Base-by-base conservation (phyloP, 345 rosid genomes). In the Durio zibethinus region DNA sequence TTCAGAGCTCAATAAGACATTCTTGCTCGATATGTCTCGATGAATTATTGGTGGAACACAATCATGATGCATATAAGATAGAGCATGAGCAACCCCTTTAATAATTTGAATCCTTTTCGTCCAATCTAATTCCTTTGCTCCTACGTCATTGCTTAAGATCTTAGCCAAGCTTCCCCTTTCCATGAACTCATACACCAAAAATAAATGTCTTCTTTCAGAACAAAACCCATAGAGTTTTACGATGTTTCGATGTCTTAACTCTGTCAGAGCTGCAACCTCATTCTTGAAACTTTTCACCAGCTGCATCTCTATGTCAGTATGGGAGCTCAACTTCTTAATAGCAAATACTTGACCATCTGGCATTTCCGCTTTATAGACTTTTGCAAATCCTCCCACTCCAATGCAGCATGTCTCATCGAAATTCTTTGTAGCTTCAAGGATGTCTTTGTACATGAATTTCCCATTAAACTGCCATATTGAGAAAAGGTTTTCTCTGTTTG, bases 381-480 rank as follows among this genome's bases (percentile, higher is more conserved):
- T 87, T 42, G 84, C 87, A 1, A 72, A 73, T 36, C 82, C 82
- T 75, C 86, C 87, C 1, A 21, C 76, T 4, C 87, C 86, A 35
- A 84, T 83, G 78, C 85, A 81, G 75, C 66, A 78, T 35, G 36
- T 62, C 66, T 70, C 40, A 31, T 79, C 65, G 56, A 87, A 83
- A 6, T 77, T 52, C 23, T 73, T 73, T 0, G 86, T 87, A 45
- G 85, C 82, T 47, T 79, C 75, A 5, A 54, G 38, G 62, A 87
- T 84, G 78, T 79, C 79, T 47, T 57, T 77, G 29, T 77, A 79
- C 10, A 59, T 75, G 35, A 82, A 9, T 61, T 76, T 87, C 42
- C 85, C 87, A 36, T 83, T 79, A 42, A 73, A 79, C 42, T 70
- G 29, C 75, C 77, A 65, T 21, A 56, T 7, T 11, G 81, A 36